Evolutionary conservation across 345 rosid genomes (phyloP).

Genomic region (Populus tremula): DNA sequence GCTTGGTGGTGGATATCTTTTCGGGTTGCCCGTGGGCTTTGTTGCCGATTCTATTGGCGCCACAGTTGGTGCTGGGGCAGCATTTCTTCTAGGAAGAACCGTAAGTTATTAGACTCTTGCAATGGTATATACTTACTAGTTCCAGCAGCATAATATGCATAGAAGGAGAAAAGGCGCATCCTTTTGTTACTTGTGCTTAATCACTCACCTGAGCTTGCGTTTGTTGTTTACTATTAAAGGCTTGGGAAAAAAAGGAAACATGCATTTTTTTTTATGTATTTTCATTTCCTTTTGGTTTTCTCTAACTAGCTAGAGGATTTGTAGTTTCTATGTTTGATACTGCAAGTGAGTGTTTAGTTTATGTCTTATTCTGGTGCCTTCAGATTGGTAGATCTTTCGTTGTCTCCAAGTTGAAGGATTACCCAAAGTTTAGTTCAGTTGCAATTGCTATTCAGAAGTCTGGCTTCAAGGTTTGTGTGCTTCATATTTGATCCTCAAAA

Average conservation of each 20-base stretch:
- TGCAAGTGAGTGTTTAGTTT: background rate
- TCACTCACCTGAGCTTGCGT: background rate
- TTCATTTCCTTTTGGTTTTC: background rate
- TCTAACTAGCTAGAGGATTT: background rate
- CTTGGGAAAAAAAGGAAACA: background rate
- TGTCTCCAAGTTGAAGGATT: constrained; percentile 81
- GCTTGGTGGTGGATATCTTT: constrained; percentile 99
- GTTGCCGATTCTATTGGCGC: constrained; percentile 95
- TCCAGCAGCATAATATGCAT: background rate
- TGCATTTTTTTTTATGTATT: background rate
- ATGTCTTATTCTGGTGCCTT: constrained; percentile 12
- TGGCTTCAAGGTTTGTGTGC: constrained; percentile 80
- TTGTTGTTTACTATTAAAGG: background rate
- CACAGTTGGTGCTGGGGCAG: constrained; percentile 88
- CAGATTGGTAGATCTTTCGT: constrained; percentile 88
- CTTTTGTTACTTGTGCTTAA: background rate
- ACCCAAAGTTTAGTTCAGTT: constrained; percentile 88
- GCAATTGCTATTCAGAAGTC: constrained; percentile 80
- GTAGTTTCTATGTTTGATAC: background rate
- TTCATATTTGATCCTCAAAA: constrained; percentile 1
- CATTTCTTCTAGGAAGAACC: constrained; percentile 89
- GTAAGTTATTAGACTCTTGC: constrained; percentile 30
- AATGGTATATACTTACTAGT: background rate
- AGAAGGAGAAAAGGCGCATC: background rate
- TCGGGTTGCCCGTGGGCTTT: constrained; percentile 89